phyloP scores from a whole-genome alignment of 2,329 filamentous ascomycete species.

The Talaromyces piceae region DNA sequence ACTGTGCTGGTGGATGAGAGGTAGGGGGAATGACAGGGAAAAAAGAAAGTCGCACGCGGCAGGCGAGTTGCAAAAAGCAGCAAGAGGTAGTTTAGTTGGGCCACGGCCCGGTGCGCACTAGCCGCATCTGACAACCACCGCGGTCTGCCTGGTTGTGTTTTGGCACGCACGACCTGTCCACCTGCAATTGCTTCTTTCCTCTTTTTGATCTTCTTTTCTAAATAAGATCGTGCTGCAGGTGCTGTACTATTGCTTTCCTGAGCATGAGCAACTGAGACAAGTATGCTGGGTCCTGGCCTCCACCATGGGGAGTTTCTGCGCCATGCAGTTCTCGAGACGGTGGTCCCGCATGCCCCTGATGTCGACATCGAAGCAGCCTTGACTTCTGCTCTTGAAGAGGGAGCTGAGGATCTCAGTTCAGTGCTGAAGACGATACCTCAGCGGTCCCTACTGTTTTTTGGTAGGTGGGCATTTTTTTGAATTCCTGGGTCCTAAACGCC shows the following conservation, averaged over 20 bases:
- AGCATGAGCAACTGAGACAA: slow-evolving; percentile 17
- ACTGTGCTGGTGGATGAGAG: background rate
- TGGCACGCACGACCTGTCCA: background rate
- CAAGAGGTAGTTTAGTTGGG: background rate
- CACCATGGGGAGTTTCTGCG: slow-evolving; percentile 35
- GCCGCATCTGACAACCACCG: slow-evolving; percentile 3
- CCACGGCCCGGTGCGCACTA: slow-evolving; percentile 5
- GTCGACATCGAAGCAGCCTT: slow-evolving; percentile 35
- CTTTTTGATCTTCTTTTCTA: background rate
- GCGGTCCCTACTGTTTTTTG: slow-evolving; percentile 47
- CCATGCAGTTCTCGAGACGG: slow-evolving; percentile 36
- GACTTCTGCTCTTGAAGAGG: slow-evolving; percentile 37
- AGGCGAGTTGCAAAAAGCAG: too few relatives aligned
- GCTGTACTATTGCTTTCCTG: slow-evolving; percentile 10
- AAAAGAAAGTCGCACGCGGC: background rate
- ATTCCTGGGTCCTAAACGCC: slow-evolving; percentile 8
- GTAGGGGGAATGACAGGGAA: too few relatives aligned
- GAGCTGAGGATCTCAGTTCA: slow-evolving; percentile 36
- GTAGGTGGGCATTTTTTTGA: slow-evolving; percentile 22
- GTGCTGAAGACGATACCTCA: slow-evolving; percentile 44
- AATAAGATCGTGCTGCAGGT: slow-evolving; percentile 4
- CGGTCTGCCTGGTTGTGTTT: slow-evolving; percentile 3
- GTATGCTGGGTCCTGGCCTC: slow-evolving; percentile 29
- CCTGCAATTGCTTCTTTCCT: background rate
- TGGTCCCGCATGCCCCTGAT: slow-evolving; percentile 36